phyloP scores from a whole-genome alignment of 2,329 filamentous ascomycete genomes.

The Orbilia ellipsospora region DNA sequence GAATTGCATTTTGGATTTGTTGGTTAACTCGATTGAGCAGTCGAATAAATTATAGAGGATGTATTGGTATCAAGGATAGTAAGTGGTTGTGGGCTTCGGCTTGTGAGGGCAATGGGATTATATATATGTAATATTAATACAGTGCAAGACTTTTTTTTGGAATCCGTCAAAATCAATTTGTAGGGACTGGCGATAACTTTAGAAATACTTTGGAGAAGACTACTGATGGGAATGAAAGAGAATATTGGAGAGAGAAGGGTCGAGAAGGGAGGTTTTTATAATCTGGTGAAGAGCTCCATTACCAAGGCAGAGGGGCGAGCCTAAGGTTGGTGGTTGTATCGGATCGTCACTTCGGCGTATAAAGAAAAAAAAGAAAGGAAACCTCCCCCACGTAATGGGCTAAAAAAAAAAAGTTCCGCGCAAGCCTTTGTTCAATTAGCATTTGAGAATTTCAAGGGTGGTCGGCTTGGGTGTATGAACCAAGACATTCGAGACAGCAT shows the following conservation, averaged over 20 bases:
- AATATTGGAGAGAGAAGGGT: conserved; percentile 42
- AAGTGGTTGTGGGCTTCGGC: conserved; percentile 34
- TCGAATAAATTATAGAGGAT: background rate
- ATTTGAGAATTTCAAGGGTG: conserved; percentile 60
- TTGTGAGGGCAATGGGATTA: conserved; percentile 54
- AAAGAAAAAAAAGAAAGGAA: conserved; percentile 59
- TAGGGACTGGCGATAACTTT: conserved; percentile 33
- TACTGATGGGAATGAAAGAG: conserved; percentile 33
- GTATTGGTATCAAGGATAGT: no score
- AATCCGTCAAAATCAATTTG: conserved; percentile 40
- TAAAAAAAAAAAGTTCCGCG: conserved; percentile 53
- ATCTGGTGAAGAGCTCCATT: conserved; percentile 46
- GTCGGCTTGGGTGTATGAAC: conserved; percentile 41
- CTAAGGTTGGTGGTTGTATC: conserved; percentile 37
- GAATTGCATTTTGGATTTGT: conserved; percentile 54
- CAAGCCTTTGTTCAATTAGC: conserved; percentile 60
- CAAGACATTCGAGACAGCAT: conserved; percentile 34
- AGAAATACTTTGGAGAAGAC: conserved; percentile 14
- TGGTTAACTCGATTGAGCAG: background rate
- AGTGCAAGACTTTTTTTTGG: conserved; percentile 25
- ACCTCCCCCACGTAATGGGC: conserved; percentile 57
- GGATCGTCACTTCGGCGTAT: conserved; percentile 60
- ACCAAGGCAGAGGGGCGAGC: conserved; percentile 19
- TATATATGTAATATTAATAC: conserved; percentile 29
- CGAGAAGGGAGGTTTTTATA: conserved; percentile 58